phyloP scores from a whole-genome alignment of 2,329 filamentous ascomycete genomes.

The Fusarium begoniae region DNA sequence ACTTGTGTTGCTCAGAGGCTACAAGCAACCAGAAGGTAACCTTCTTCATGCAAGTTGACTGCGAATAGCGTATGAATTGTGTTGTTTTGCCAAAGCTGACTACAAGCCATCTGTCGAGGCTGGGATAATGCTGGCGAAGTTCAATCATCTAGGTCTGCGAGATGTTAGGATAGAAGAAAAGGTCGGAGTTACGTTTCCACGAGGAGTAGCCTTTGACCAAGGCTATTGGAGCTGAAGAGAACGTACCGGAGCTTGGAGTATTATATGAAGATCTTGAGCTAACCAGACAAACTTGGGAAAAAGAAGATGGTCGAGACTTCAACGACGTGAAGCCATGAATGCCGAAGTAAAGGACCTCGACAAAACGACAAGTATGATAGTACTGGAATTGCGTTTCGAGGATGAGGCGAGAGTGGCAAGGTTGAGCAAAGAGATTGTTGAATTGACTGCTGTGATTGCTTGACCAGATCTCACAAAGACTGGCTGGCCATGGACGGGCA shows the following conservation, averaged over 20 bases:
- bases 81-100: background rate
- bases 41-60: background rate
- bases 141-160: background rate
- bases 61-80: no score
- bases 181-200: background rate
- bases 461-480: background rate
- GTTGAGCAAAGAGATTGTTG: background rate
- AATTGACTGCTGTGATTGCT: background rate
- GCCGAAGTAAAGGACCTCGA: background rate
- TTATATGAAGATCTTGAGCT: background rate
- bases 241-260: background rate
- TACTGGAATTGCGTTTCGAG: background rate
- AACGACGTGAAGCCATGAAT: background rate
- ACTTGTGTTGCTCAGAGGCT: background rate
- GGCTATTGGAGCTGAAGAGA: background rate
- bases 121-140: background rate
- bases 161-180: background rate
- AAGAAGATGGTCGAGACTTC: background rate
- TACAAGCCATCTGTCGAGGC: no score
- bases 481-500: background rate
- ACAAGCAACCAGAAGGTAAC: background rate
- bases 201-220: no score
- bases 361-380: no score
- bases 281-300: background rate
- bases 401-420: background rate